These are phyloP conservation scores for Sedum album DNA, from an alignment of 164 flowering plant species.

Conservation along the genomic window DNA sequence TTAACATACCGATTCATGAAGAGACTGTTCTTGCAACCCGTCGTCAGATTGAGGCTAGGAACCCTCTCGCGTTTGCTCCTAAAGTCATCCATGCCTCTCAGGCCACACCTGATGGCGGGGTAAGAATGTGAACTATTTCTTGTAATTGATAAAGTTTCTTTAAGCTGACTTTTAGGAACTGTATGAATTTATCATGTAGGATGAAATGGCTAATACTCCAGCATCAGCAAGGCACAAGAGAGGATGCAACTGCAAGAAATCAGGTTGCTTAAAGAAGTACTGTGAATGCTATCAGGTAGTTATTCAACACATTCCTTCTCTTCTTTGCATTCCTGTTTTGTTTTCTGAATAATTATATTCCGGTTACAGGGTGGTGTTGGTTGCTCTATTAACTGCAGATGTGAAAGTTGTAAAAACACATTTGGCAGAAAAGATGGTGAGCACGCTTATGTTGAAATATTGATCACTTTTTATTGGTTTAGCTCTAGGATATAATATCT, in stretches of 20 bases:
- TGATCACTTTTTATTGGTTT: not conserved
- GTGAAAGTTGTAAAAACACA: slow-evolving; percentile 85
- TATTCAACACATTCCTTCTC: slow-evolving; percentile 7
- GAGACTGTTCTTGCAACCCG: slow-evolving; percentile 80
- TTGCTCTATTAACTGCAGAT: too few species aligned
- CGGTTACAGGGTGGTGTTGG: slow-evolving; percentile 79
- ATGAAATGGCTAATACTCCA: slow-evolving; percentile 71
- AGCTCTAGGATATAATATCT: not conserved
- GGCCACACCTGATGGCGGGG: slow-evolving; percentile 46
- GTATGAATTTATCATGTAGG: slow-evolving; percentile 32
- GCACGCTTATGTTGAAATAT: slow-evolving; percentile 10
- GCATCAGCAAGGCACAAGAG: slow-evolving; percentile 95
- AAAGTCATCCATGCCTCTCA: slow-evolving; percentile 66
- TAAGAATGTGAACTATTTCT: slow-evolving; percentile 16
- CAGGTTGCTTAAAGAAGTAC: slow-evolving; percentile 89
- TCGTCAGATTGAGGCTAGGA: slow-evolving; percentile 76
- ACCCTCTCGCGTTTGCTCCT: slow-evolving; percentile 92
- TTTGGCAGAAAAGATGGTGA: slow-evolving; percentile 64
- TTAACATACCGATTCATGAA: slow-evolving; percentile 78
- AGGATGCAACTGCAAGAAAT: slow-evolving; percentile 99
- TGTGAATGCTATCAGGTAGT: slow-evolving; percentile 99
- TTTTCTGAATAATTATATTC: slow-evolving; percentile 13
- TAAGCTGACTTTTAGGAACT: slow-evolving; percentile 9
- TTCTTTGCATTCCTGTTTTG: not conserved
- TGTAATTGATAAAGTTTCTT: slow-evolving; percentile 4